A percentile compares a stretch with the other conserved stretches of the same genome.
These are phyloP conservation scores for Trametes cingulata DNA, from an alignment of 768 basidiomycete genomes.

Conservation along the genomic window DNA sequence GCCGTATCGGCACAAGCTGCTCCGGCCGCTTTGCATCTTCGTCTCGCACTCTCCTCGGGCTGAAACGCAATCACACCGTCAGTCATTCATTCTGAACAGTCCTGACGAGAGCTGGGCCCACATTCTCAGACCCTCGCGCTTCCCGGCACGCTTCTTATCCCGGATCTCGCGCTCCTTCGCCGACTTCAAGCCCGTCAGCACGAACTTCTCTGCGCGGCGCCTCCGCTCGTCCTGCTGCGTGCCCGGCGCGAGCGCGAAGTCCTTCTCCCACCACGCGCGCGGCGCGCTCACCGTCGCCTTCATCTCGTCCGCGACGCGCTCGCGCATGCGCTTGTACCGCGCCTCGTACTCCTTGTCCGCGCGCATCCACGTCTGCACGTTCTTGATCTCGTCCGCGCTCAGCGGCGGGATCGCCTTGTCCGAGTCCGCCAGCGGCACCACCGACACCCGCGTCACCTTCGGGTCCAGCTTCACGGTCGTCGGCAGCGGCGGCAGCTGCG, in stretches of 20 bases:
- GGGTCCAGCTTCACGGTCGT: slow-evolving; percentile 51
- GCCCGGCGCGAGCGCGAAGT: slow-evolving; percentile 35
- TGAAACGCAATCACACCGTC: slow-evolving; percentile 27
- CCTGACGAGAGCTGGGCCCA: slow-evolving; percentile 45
- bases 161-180: slow-evolving; percentile 42
- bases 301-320: slow-evolving; percentile 53
- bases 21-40: slow-evolving; percentile 68
- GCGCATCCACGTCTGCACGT: slow-evolving; percentile 64
- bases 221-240: slow-evolving; percentile 38
- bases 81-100: not conserved
- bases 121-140: slow-evolving; percentile 73
- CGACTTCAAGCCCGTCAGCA: slow-evolving; percentile 29
- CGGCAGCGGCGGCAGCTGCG: slow-evolving; percentile 46
- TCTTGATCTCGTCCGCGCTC: slow-evolving; percentile 46
- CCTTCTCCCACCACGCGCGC: slow-evolving; percentile 67
- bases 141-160: slow-evolving; percentile 52
- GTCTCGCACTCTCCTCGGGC: slow-evolving; percentile 59
- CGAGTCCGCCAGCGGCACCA: slow-evolving; percentile 61
- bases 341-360: slow-evolving; percentile 60
- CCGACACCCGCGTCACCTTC: slow-evolving; percentile 57
- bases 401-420: slow-evolving; percentile 56
- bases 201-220: slow-evolving; percentile 44
- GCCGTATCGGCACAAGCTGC: slow-evolving; percentile 88
- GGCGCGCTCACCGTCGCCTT: slow-evolving; percentile 44
- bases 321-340: slow-evolving; percentile 49